A percentile compares a stretch with the other conserved stretches of the same genome.
Conservation (phyloP, 208 protist genomes). For the Angomonas ambiguus region DNA sequence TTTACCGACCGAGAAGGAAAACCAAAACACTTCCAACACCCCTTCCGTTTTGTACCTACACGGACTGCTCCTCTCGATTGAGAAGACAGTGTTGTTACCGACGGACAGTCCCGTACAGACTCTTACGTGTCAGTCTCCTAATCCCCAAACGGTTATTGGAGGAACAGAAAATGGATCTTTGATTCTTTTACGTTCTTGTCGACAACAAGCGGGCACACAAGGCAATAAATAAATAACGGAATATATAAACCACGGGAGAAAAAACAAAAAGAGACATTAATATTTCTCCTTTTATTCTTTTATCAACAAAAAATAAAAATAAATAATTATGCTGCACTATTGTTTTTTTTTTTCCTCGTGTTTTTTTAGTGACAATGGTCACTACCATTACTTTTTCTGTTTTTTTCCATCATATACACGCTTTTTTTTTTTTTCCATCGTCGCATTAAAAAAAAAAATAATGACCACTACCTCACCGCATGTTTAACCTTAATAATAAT, state of each 20-base stretch:
- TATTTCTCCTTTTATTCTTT: conserved; percentile 9
- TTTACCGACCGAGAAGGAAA: neutral
- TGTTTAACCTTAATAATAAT: too few relatives aligned
- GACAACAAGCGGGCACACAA: conserved; percentile 7
- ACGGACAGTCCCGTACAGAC: conserved; percentile 22
- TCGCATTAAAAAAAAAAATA: too few relatives aligned
- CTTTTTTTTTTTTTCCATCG: conserved; percentile 11
- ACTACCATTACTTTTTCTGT: conserved; percentile 8
- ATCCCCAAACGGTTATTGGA: conserved; percentile 68
- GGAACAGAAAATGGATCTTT: conserved; percentile 13
- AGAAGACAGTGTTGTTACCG: conserved; percentile 48
- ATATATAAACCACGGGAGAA: too few relatives aligned
- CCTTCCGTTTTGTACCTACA: conserved; percentile 65
- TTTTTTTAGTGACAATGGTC: neutral
- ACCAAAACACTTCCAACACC: neutral
- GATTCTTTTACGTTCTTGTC: conserved; percentile 20
- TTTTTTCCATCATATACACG: conserved; percentile 5
- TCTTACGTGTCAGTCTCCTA: conserved; percentile 50
- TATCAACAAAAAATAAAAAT: conserved; percentile 1
- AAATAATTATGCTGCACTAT: neutral
- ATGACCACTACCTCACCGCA: too few relatives aligned
- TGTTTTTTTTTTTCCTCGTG: neutral
- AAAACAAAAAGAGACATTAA: too few relatives aligned
- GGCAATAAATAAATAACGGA: neutral
- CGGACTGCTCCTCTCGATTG: conserved; percentile 55